Conservation (phyloP, 176 grass and related monocot genomes). For the Luzula sylvatica region DNA sequence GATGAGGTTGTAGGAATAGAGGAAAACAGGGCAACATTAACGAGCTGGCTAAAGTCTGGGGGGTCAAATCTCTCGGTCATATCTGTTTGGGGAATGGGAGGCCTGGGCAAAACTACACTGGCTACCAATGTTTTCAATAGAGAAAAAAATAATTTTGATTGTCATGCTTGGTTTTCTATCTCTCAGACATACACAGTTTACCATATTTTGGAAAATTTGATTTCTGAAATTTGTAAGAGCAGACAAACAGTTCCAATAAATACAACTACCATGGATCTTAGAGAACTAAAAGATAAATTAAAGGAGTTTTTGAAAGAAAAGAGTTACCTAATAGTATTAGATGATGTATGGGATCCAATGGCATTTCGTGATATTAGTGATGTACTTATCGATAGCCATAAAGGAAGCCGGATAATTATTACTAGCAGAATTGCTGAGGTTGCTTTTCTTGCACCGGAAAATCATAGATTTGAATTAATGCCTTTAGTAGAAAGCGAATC, state of each 20-base stretch:
- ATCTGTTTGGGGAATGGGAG: slow-evolving; percentile 53
- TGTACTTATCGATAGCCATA: slow-evolving; percentile 24
- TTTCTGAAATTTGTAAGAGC: slow-evolving; percentile 12
- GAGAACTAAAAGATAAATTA: slow-evolving; percentile 5
- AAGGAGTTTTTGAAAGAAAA: neutral
- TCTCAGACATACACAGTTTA: slow-evolving; percentile 20
- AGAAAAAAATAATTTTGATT: slow-evolving; percentile 15
- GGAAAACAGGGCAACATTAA: slow-evolving; percentile 14
- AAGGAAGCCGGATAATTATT: slow-evolving; percentile 32
- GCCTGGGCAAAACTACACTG: slow-evolving; percentile 51
- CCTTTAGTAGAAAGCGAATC: neutral
- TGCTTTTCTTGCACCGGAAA: slow-evolving; percentile 16
- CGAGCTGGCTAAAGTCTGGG: slow-evolving; percentile 7
- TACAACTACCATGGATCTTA: slow-evolving; percentile 13
- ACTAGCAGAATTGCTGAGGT: slow-evolving; percentile 46
- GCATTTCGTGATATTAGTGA: slow-evolving; percentile 33
- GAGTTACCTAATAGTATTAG: slow-evolving; percentile 55
- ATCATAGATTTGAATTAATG: neutral
- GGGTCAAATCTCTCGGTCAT: slow-evolving; percentile 3
- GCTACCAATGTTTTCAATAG: slow-evolving; percentile 31
- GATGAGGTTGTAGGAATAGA: slow-evolving; percentile 38
- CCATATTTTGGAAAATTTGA: slow-evolving; percentile 21
- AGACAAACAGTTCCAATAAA: neutral
- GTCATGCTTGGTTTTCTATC: slow-evolving; percentile 18
- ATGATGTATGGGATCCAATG: slow-evolving; percentile 58